phyloP scores from a whole-genome alignment of 148 eudicot species.

The Chenopodium formosanum region DNA sequence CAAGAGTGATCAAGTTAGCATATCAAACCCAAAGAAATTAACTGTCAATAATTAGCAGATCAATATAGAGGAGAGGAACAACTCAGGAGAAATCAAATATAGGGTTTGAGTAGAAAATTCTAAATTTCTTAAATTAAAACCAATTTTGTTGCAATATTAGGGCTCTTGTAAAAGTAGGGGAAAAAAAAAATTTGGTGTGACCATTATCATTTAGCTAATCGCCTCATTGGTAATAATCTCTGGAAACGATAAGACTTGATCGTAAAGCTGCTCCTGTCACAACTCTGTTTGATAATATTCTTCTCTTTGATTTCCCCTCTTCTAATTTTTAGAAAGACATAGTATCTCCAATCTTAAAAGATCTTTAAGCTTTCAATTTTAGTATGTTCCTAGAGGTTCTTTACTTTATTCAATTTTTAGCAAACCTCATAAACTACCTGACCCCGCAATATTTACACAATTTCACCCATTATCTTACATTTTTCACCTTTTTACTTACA shows the following conservation, averaged over 20 bases:
- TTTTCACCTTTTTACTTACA: too few species aligned
- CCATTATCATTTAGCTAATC: neutral
- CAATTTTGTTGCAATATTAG: neutral
- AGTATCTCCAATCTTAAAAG: too few species aligned
- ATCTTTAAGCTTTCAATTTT: too few species aligned
- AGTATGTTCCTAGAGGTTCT: too few species aligned
- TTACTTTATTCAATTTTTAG: too few species aligned
- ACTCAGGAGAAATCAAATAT: neutral
- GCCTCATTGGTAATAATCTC: neutral
- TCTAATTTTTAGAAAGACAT: too few species aligned
- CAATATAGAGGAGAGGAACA: neutral
- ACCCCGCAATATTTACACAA: too few species aligned
- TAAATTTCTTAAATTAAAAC: neutral
- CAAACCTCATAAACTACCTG: too few species aligned
- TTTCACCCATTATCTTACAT: too few species aligned
- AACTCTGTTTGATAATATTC: neutral
- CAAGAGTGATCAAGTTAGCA: neutral
- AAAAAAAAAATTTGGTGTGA: neutral
- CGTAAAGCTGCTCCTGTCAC: neutral
- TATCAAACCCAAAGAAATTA: neutral
- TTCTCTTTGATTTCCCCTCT: too few species aligned
- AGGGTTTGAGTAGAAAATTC: neutral
- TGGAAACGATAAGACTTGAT: neutral
- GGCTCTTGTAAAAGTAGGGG: neutral
- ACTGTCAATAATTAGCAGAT: neutral